These are phyloP conservation scores for Xylaria sp. DNA, from an alignment of 2,329 filamentous ascomycete genomes.

Conservation along the genomic window DNA sequence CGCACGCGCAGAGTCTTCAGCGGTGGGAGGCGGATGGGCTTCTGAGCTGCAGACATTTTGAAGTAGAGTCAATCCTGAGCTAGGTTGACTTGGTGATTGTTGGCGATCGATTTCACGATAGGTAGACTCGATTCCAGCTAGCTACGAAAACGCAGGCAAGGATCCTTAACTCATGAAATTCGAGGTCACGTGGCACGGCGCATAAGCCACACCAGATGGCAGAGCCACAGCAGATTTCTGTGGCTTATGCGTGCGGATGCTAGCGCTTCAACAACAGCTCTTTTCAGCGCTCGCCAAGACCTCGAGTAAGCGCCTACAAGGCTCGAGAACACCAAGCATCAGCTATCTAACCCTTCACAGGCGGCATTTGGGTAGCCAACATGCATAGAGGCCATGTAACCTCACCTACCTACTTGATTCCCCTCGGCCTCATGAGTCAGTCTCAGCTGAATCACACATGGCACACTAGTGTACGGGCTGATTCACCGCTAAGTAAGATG, in stretches of 20 bases:
- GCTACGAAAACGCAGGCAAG: conserved; percentile 25
- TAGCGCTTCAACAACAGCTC: no score
- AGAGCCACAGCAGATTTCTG: no score
- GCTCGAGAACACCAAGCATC: no score
- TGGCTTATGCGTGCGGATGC: no score
- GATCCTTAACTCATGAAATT: background rate
- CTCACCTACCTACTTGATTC: background rate
- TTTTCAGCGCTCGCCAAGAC: no score
- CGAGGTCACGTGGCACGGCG: conserved; percentile 26
- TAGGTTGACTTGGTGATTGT: conserved; percentile 12
- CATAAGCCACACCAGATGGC: background rate
- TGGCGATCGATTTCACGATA: conserved; percentile 12
- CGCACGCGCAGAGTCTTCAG: conserved; percentile 66
- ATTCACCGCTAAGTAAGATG: background rate
- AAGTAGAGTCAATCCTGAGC: background rate
- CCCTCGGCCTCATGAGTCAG: background rate
- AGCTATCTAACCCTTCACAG: no score
- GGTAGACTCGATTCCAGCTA: background rate
- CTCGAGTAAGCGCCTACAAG: no score
- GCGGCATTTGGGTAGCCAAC: no score
- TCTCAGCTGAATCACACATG: background rate
- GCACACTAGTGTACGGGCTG: background rate
- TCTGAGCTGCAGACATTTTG: conserved; percentile 59
- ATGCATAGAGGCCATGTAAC: no score
- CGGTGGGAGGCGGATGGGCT: conserved; percentile 68